Conservation (phyloP, 2,329 filamentous ascomycete species). For the Mycogone perniciosa region DNA sequence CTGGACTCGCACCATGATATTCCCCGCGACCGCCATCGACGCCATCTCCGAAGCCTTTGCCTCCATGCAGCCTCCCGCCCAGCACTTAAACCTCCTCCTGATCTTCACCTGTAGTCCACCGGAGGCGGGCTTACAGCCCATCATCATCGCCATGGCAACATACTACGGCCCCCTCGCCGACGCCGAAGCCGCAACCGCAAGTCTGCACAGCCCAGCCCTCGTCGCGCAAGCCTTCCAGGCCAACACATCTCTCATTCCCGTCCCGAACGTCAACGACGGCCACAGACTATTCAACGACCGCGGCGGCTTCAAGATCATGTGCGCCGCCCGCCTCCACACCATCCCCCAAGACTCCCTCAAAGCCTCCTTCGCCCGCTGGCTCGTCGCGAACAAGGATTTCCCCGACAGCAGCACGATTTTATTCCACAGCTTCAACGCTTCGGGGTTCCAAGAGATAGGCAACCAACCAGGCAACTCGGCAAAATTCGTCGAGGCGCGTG, state of each 20-base stretch:
- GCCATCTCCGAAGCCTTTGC: constrained; percentile 19
- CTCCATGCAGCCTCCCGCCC: constrained; percentile 14
- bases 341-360: constrained; percentile 16
- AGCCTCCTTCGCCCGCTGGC: constrained; percentile 19
- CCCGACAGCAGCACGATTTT: constrained; percentile 15
- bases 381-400: constrained; percentile 16
- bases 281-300: constrained; percentile 20
- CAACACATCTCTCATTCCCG: constrained; percentile 17
- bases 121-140: constrained; percentile 20
- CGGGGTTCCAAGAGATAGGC: constrained; percentile 8
- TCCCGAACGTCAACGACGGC: constrained; percentile 19
- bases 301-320: constrained; percentile 25
- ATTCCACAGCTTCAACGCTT: constrained; percentile 15
- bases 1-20: constrained; percentile 27
- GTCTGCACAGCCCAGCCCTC: constrained; percentile 15
- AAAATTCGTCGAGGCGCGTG: constrained; percentile 18
- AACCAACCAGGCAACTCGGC: neutral
- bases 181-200: constrained; percentile 18
- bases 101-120: constrained; percentile 25
- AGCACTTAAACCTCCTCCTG: constrained; percentile 16
- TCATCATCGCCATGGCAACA: constrained; percentile 20
- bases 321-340: constrained; percentile 17
- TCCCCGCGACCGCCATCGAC: constrained; percentile 19
- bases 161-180: constrained; percentile 21
- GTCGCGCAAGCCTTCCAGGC: constrained; percentile 17